Evolutionary conservation across 1,284 basidiomycete genomes (phyloP).

Genomic region (Ganoderma sp.): DNA sequence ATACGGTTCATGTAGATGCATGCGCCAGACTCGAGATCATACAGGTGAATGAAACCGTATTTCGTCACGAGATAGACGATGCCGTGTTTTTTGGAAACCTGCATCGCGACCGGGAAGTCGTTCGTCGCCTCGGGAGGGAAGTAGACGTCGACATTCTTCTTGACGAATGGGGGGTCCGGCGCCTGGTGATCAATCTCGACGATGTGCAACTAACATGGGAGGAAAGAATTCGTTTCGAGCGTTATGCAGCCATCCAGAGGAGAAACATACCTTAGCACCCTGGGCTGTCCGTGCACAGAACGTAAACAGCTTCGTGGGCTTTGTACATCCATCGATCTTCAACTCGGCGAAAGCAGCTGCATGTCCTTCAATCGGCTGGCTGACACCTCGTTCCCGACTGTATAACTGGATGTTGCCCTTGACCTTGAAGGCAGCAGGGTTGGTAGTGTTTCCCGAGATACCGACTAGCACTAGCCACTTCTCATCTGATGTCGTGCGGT

Average conservation of each 20-base stretch:
- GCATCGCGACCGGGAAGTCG: conserved; percentile 99
- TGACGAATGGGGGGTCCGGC: conserved; percentile 94
- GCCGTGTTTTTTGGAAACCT: conserved; percentile 96
- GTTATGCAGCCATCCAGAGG: not conserved
- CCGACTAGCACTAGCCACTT: conserved; percentile 98
- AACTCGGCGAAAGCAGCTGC: conserved; percentile 96
- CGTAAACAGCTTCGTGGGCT: conserved; percentile 90
- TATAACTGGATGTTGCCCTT: conserved; percentile 98
- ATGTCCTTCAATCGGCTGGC: conserved; percentile 98
- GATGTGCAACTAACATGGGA: conserved; percentile 80
- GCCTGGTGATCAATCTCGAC: conserved; percentile 98
- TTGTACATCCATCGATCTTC: conserved; percentile 85
- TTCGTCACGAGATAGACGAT: conserved; percentile 99
- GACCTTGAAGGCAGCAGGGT: conserved; percentile 95
- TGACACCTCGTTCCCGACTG: conserved; percentile 90
- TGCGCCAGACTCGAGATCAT: conserved; percentile 97
- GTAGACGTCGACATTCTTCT: conserved; percentile 99
- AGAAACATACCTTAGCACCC: conserved; percentile 85
- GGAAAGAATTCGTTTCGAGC: not conserved
- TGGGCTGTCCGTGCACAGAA: conserved; percentile 96
- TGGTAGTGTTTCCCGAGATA: conserved; percentile 92
- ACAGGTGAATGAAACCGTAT: conserved; percentile 99
- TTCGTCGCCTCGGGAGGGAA: conserved; percentile 98
- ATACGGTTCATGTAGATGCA: conserved; percentile 99
- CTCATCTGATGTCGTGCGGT: conserved; percentile 90